Evolutionary conservation across 164 flowering plant genomes (phyloP).

Genomic region (Nymphaea colorata): DNA sequence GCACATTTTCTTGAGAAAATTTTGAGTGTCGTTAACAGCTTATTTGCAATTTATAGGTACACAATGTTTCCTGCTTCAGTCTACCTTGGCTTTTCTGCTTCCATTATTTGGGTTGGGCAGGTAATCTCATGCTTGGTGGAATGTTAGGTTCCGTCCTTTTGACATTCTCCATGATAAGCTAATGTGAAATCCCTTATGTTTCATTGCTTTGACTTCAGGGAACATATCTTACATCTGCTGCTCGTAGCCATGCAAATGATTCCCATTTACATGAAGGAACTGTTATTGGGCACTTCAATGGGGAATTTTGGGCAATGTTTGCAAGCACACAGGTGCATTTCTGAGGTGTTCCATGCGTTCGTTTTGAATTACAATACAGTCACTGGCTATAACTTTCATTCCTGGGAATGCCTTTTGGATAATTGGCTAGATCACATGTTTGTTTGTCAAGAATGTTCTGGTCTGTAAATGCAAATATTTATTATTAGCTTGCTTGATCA

Average conservation of each 20-base stretch:
- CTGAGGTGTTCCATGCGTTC: not conserved
- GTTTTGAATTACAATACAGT: not conserved
- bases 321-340: conserved; percentile 74
- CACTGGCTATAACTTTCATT: not conserved
- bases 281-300: conserved; percentile 81
- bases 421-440: too few species aligned
- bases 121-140: conserved; percentile 15
- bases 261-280: conserved; percentile 62
- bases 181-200: not conserved
- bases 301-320: conserved; percentile 89
- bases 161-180: not conserved
- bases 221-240: conserved; percentile 83
- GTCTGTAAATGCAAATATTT: not conserved
- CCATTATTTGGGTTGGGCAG: conserved; percentile 98
- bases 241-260: conserved; percentile 63
- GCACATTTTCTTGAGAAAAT: too few species aligned
- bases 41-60: conserved; percentile 33
- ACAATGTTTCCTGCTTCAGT: conserved; percentile 88
- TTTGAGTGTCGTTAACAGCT: too few species aligned
- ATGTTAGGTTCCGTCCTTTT: not conserved
- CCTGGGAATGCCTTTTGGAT: not conserved
- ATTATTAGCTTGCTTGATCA: too few species aligned
- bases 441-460: too few species aligned
- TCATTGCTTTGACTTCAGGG: conserved; percentile 39
- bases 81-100: conserved; percentile 88